Conservation (phyloP, 2,329 filamentous ascomycete species). For the Trichoderma oligosporum region DNA sequence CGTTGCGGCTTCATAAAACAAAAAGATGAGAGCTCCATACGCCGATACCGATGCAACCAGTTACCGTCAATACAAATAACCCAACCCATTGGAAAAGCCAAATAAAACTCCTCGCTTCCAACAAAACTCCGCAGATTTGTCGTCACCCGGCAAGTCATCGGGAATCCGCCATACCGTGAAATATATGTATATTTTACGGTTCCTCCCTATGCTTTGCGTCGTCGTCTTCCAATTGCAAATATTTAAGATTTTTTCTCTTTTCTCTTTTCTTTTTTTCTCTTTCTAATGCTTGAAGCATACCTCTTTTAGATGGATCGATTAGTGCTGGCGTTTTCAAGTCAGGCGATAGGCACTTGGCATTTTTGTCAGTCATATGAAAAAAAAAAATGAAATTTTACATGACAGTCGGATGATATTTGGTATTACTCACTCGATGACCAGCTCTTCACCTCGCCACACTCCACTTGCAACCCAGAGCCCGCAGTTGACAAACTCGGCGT, state of each 20-base stretch:
- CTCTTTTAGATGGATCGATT: neutral
- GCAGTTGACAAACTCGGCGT: conserved; percentile 47
- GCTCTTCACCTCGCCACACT: conserved; percentile 43
- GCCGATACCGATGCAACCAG: conserved; percentile 14
- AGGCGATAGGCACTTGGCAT: conserved; percentile 23
- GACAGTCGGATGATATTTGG: too few species aligned
- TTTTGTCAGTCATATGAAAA: neutral
- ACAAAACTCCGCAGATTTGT: conserved; percentile 18
- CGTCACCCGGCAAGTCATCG: conserved; percentile 7
- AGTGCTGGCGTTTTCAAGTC: conserved; percentile 10
- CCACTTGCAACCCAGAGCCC: conserved; percentile 49
- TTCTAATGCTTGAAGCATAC: neutral
- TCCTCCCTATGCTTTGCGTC: conserved; percentile 3
- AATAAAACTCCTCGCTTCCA: conserved; percentile 19
- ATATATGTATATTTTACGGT: too few species aligned
- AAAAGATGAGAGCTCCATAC: conserved; percentile 1
- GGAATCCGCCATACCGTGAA: conserved; percentile 5
- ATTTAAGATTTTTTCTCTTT: neutral
- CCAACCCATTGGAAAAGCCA: conserved; percentile 1
- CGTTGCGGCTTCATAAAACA: neutral
- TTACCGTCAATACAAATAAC: conserved; percentile 7
- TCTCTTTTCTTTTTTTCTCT: neutral
- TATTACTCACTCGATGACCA: conserved; percentile 44
- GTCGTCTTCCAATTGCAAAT: neutral
- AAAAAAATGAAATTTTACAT: neutral